Base-by-base conservation (phyloP, 2,329 filamentous ascomycete species). In the Orbilia javanica region DNA sequence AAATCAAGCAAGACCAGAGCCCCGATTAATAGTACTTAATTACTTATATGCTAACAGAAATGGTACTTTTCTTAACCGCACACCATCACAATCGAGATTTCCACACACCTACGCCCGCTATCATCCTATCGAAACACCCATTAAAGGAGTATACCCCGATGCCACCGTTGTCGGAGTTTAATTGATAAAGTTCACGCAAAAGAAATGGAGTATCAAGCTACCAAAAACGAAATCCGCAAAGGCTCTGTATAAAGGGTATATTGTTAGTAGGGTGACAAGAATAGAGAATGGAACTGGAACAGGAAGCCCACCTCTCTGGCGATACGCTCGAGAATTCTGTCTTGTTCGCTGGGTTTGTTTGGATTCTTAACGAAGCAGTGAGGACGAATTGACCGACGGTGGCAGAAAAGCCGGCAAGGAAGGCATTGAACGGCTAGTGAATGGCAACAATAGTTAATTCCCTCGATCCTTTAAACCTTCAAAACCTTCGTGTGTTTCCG, bases 111-210 rank as follows among this genome's bases (percentile, higher is more conserved):
- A 20, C 50, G 36, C 29, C 34, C 63, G 48, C 18, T 27, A 27
- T 25, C 22, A 11, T 68, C 10, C 22, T 44, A 55, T 27, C 18
- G 39, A 18, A 57, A 34, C 15, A 39, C 39, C 31, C 31, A 25
- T 22, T 6, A 20, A 18, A 44, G 15, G 13, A 44, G 44, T 36
- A 68, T 18, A 44, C n/a, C n/a, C n/a, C n/a, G n/a, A n/a, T n/a
- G n/a, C 66, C 64, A 27, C n/a, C 75, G n/a, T 46, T 42, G 34
- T 25, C 66, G 72, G 80, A 73, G 29, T 81, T 87, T 88, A 99
- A 88, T 99, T 99, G 87, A 99, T 98, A 85, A 99, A 99, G 88
- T 99, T 99, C 84, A 98, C 90, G 86, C 94, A 97, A 88, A 99
- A 99, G 87, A 98, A 97, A 87, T 99, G 96, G 84, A 98, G 86